A percentile compares a stretch with the other conserved stretches of the same genome.
These are phyloP conservation scores for Ogataea philodendri DNA, from an alignment of 805 yeast species.

Conservation along the genomic window DNA sequence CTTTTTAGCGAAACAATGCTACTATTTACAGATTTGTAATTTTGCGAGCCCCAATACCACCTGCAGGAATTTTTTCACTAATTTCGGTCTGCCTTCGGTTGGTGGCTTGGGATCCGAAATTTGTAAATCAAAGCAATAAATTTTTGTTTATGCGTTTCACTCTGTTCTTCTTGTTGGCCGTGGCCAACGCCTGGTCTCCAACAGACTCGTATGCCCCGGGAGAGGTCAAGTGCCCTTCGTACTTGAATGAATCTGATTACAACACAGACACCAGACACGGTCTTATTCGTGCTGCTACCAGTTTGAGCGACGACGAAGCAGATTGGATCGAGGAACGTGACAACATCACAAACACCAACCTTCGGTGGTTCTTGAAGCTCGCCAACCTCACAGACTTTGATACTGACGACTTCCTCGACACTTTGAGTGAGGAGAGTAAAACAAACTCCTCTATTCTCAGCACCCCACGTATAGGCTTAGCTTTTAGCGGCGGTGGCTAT, in stretches of 20 bases:
- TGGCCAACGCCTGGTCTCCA: conserved; percentile 46
- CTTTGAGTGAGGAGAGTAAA: conserved; percentile 20
- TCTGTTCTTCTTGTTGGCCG: conserved; percentile 1
- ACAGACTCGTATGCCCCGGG: conserved; percentile 63
- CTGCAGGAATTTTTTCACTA: too few species aligned
- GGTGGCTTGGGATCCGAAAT: conserved; percentile 1
- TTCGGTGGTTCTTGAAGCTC: conserved; percentile 45
- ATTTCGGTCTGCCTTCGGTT: neutral
- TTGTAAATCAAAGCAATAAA: neutral
- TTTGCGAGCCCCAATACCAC: too few species aligned
- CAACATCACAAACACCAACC: conserved; percentile 43
- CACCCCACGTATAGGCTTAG: conserved; percentile 48
- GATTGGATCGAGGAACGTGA: conserved; percentile 53
- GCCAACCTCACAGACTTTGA: conserved; percentile 49
- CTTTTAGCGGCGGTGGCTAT: conserved; percentile 86
- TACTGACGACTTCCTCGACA: conserved; percentile 40
- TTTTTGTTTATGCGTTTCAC: conserved; percentile 4
- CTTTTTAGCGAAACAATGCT: too few species aligned
- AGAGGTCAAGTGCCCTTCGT: conserved; percentile 50
- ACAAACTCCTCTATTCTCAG: conserved; percentile 36
- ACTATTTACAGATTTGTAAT: too few species aligned
- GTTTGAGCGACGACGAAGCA: conserved; percentile 45
- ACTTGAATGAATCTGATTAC: conserved; percentile 20
- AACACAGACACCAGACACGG: conserved; percentile 22
- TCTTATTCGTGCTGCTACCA: conserved; percentile 45